Conservation (phyloP, 164 flowering plant species). For the Echeveria elegans region DNA sequence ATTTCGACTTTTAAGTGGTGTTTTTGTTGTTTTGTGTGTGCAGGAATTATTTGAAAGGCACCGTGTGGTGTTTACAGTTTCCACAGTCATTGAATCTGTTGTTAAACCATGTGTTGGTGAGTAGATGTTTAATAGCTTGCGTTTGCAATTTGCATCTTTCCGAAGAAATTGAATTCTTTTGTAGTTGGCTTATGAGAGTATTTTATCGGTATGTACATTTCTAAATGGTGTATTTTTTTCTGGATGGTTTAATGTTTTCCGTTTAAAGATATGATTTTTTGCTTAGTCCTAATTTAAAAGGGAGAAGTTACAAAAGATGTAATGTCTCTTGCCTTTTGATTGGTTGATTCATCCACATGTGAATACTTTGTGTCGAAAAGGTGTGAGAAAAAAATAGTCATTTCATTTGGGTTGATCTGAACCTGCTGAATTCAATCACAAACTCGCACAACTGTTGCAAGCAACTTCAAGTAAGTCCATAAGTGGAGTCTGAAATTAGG, state of each 20-base stretch:
- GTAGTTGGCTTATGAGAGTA: too few species aligned
- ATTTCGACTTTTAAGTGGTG: neutral
- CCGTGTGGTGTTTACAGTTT: conserved; percentile 71
- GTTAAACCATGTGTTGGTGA: conserved; percentile 70
- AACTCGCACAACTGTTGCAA: neutral
- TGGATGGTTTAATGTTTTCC: neutral
- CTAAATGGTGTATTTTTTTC: neutral
- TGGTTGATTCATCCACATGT: neutral
- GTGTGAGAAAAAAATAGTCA: too few species aligned
- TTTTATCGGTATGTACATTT: too few species aligned
- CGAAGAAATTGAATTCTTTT: neutral
- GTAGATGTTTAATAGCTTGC: conserved; percentile 14
- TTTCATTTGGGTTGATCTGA: neutral
- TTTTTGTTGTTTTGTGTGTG: conserved; percentile 11
- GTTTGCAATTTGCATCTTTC: neutral
- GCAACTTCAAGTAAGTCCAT: neutral
- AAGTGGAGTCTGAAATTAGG: neutral
- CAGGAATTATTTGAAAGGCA: conserved; percentile 88
- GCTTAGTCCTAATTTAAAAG: too few species aligned
- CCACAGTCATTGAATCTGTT: conserved; percentile 76
- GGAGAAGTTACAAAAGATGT: too few species aligned
- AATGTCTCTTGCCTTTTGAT: neutral
- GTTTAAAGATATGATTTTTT: neutral
- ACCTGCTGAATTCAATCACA: neutral
- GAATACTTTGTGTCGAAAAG: too few species aligned